These are phyloP conservation scores for Colletotrichum sp. DNA, from an alignment of 2,329 filamentous ascomycete species.

Conservation along the genomic window DNA sequence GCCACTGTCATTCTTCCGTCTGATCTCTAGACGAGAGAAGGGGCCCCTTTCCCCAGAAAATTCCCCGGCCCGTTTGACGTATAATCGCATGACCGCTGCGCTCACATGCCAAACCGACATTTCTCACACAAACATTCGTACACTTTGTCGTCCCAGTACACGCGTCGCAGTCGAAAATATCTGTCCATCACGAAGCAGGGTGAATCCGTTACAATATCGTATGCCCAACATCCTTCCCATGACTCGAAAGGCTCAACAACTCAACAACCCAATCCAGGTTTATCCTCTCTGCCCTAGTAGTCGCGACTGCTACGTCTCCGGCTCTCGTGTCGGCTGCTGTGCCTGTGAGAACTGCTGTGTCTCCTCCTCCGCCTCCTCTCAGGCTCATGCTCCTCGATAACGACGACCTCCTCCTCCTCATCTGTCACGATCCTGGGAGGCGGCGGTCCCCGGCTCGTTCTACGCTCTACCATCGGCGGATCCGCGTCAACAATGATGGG, in stretches of 20 bases:
- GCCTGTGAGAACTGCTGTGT: neutral
- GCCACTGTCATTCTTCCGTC: slow-evolving; percentile 1
- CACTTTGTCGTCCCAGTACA: neutral
- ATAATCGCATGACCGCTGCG: neutral
- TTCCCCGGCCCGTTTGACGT: neutral
- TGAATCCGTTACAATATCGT: neutral
- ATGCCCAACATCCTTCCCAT: neutral
- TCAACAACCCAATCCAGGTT: neutral
- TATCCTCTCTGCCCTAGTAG: neutral
- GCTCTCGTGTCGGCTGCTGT: neutral
- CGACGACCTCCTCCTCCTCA: slow-evolving; percentile 34
- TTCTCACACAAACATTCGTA: neutral
- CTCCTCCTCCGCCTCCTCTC: slow-evolving; percentile 26
- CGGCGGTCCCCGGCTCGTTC: slow-evolving; percentile 22
- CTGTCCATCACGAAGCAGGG: neutral
- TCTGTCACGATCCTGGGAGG: slow-evolving; percentile 32
- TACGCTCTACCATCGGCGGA: slow-evolving; percentile 23
- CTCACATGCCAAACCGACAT: neutral
- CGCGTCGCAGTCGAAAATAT: neutral
- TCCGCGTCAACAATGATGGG: slow-evolving; percentile 31
- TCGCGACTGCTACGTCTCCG: slow-evolving; percentile 14
- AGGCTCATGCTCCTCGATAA: slow-evolving; percentile 39
- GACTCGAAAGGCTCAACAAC: neutral
- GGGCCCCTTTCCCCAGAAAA: neutral
- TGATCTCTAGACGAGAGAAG: neutral